Evolutionary conservation across 495 filamentous ascomycete genomes (phyloP).

Genomic region (Oidiodendron maius): DNA sequence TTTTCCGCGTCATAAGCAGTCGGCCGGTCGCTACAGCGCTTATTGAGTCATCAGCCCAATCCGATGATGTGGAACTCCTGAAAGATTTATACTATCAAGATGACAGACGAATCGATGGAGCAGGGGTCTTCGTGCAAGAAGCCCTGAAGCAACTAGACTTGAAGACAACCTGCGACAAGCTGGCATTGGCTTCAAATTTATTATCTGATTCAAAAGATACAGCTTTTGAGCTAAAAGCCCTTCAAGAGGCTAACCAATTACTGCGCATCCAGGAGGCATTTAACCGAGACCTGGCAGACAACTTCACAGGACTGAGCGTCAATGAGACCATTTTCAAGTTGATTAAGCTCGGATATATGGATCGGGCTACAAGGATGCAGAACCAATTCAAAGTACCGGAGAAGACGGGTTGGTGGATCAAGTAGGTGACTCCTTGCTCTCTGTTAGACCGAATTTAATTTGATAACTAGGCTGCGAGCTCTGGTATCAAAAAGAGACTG

Average conservation of each 20-base stretch:
- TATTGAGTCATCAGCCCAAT: conserved; percentile 74
- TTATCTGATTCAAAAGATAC: conserved; percentile 79
- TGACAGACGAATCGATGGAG: conserved; percentile 83
- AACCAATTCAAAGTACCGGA: conserved; percentile 90
- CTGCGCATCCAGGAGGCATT: conserved; percentile 80
- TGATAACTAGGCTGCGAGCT: conserved; percentile 60
- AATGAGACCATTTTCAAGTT: conserved; percentile 89
- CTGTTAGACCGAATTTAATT: conserved; percentile 2
- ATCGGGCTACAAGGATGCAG: conserved; percentile 77
- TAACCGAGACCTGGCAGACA: conserved; percentile 73
- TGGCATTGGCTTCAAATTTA: conserved; percentile 75
- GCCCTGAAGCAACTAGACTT: conserved; percentile 61
- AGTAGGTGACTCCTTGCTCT: conserved; percentile 27
- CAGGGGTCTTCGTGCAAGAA: conserved; percentile 79
- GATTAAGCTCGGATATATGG: conserved; percentile 65
- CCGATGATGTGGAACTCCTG: conserved; percentile 73
- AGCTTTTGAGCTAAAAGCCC: conserved; percentile 61
- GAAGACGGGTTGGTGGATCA: conserved; percentile 82
- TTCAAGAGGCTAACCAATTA: conserved; percentile 72
- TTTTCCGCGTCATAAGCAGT: conserved; percentile 87
- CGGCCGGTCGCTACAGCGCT: conserved; percentile 84
- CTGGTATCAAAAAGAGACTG: conserved; percentile 85
- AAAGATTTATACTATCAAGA: conserved; percentile 99
- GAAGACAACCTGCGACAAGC: conserved; percentile 63
- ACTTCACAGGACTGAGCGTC: conserved; percentile 72